Base-by-base conservation (phyloP, 2,329 filamentous ascomycete genomes). In the Plenodomus lindquistii region DNA sequence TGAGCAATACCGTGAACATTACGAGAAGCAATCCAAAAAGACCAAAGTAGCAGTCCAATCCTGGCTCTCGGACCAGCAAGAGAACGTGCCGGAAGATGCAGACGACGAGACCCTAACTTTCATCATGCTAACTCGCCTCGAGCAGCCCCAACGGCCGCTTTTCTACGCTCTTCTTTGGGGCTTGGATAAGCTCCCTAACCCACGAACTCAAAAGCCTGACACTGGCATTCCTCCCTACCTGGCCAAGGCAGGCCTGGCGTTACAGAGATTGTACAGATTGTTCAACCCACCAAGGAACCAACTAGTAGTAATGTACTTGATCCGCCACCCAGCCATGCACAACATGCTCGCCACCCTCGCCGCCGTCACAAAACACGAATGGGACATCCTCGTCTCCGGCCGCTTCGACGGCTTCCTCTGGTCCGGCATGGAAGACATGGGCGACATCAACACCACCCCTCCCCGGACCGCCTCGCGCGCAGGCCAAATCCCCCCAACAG, bases 391-490 rank as follows among this genome's bases (percentile, higher is more conserved):
- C 11, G 90, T 88, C 4, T 97, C 93, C 0, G 93, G 93, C 21
- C 88, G 93, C 21, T 97, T 97, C 63, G 92, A 97, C 66, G 93
- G 93, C 3, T 97, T 97, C 74, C 80, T 97, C 17, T 96, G 93
- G 85, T 96, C 91, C 37, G 93, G 93, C 18, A 91, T 90, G 6
- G 92, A 97, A 56, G 78, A 81, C 39, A 58, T 73, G 13, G 60
- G 71, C 24, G 59, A 66, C 11, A 62, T 69, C 9, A 52, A 36
- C 35, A 44, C 52, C 21, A 65, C 43, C 56, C 66, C 36, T 44
- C 59, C 40, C 67, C 50, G 46, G 36, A 48, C 49, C 3, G 54
- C 57, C 3, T 63, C 72, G 11, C 65, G 75, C 42, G 48, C 54
- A 17, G 79, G 80, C 24, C 70, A 74, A 54, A 70, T 76, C 70